Conservation (phyloP, 208 protist genomes). For the Trypanosomatidae sp. region DNA sequence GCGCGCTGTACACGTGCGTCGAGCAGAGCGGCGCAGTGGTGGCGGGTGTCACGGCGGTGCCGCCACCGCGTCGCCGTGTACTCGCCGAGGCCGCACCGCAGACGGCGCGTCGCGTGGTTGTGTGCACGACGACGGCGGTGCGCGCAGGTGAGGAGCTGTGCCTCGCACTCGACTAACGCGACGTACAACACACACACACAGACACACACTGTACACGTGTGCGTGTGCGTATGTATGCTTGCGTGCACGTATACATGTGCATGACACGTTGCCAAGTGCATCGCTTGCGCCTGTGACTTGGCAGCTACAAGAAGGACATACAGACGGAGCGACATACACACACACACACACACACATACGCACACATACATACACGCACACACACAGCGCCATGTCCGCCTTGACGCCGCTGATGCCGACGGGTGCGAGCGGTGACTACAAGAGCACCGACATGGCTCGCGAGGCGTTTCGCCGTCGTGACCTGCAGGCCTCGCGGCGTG, state of each 20-base stretch:
- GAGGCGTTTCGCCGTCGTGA: slow-evolving; percentile 46
- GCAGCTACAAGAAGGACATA: neutral
- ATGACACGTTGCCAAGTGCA: neutral
- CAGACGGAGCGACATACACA: neutral
- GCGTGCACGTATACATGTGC: neutral
- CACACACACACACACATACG: neutral
- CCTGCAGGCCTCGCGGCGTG: slow-evolving; percentile 52
- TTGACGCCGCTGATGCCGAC: slow-evolving; percentile 7
- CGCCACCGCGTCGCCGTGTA: too few species aligned
- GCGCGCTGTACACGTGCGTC: slow-evolving; percentile 55
- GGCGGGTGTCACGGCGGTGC: slow-evolving; percentile 28
- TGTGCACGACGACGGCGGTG: slow-evolving; percentile 49
- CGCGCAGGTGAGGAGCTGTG: slow-evolving; percentile 51
- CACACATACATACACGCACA: neutral
- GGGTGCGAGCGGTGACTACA: slow-evolving; percentile 22
- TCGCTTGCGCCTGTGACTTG: neutral
- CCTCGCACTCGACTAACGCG: slow-evolving; percentile 28
- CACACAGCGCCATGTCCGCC: neutral
- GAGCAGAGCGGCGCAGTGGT: slow-evolving; percentile 58
- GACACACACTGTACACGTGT: neutral
- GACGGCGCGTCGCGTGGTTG: slow-evolving; percentile 39
- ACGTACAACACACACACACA: neutral
- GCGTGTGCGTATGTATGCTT: neutral
- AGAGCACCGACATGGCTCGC: slow-evolving; percentile 50
- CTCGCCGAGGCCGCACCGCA: slow-evolving; percentile 37